Percentiles rank a stretch among this genome's conserved stretches.
phyloP scores from a whole-genome alignment of 306 rosid species.

The Cucumis melo region DNA sequence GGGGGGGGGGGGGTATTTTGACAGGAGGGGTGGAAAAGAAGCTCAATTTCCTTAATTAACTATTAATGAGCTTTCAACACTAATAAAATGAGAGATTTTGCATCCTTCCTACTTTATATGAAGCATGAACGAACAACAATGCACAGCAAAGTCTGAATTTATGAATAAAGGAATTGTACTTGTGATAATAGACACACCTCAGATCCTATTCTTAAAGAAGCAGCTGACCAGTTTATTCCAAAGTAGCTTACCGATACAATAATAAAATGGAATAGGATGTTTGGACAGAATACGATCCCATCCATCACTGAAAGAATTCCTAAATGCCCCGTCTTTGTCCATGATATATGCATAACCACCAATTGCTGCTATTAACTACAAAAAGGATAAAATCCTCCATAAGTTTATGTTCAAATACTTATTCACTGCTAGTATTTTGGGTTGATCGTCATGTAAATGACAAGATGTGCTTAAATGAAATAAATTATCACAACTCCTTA shows the following conservation, averaged over 20 bases:
- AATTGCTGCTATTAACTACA: slow-evolving; percentile 69
- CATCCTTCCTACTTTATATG: not conserved
- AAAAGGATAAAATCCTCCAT: slow-evolving; percentile 3
- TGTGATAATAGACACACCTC: not conserved
- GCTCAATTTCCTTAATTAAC: not conserved
- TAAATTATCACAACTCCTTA: not conserved
- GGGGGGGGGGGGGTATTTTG: not conserved
- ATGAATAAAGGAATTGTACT: not conserved
- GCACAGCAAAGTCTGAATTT: not conserved
- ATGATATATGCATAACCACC: slow-evolving; percentile 84
- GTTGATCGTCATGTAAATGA: not conserved
- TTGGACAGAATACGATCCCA: slow-evolving; percentile 94
- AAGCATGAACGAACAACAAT: not conserved
- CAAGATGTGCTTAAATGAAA: not conserved
- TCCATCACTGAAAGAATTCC: slow-evolving; percentile 88
- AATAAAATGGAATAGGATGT: slow-evolving; percentile 95
- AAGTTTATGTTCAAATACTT: not conserved
- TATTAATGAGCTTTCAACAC: not conserved
- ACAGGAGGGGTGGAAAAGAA: not conserved
- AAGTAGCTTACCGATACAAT: slow-evolving; percentile 62
- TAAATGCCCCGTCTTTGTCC: slow-evolving; percentile 93
- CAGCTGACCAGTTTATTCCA: not conserved
- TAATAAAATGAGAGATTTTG: not conserved
- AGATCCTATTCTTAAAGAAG: not conserved
- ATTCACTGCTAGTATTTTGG: not conserved